These are phyloP conservation scores for Paraphaeosphaeria minitans DNA, from an alignment of 2,329 filamentous ascomycete genomes.

Conservation along the genomic window DNA sequence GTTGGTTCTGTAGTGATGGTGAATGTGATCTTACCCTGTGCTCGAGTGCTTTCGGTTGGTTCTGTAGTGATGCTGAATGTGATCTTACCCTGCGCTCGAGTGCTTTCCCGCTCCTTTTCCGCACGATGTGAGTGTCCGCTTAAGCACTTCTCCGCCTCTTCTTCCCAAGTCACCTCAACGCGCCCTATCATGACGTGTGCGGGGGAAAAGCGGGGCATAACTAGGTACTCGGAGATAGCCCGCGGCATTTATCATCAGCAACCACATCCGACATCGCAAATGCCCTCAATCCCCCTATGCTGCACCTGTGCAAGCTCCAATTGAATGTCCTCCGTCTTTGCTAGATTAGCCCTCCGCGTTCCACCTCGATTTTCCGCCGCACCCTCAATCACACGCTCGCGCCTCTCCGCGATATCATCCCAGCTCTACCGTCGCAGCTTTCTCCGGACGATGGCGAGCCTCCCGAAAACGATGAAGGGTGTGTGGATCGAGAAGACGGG, in stretches of 20 bases:
- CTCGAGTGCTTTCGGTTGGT: too few relatives aligned
- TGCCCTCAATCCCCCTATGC: background rate
- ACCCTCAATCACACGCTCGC: constrained; percentile 12
- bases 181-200: constrained; percentile 14
- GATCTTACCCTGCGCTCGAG: background rate
- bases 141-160: too few relatives aligned
- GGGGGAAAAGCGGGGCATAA: constrained; percentile 14
- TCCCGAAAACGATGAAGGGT: constrained; percentile 73
- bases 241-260: constrained; percentile 11
- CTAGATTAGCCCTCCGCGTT: constrained; percentile 1
- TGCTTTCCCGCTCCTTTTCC: background rate
- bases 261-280: background rate
- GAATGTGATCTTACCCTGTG: too few relatives aligned
- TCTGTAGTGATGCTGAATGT: too few relatives aligned
- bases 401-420: constrained; percentile 25
- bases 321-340: background rate
- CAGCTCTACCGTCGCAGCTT: constrained; percentile 19
- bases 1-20: background rate
- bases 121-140: too few relatives aligned
- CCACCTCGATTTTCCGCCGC: constrained; percentile 23
- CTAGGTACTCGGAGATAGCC: constrained; percentile 9
- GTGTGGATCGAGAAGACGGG: constrained; percentile 75
- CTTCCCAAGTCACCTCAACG: background rate
- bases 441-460: constrained; percentile 45
- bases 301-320: background rate